Percentiles rank a stretch among this genome's conserved stretches.
Evolutionary conservation across 495 filamentous ascomycete genomes (phyloP).

Genomic region (Neurospora africana): DNA sequence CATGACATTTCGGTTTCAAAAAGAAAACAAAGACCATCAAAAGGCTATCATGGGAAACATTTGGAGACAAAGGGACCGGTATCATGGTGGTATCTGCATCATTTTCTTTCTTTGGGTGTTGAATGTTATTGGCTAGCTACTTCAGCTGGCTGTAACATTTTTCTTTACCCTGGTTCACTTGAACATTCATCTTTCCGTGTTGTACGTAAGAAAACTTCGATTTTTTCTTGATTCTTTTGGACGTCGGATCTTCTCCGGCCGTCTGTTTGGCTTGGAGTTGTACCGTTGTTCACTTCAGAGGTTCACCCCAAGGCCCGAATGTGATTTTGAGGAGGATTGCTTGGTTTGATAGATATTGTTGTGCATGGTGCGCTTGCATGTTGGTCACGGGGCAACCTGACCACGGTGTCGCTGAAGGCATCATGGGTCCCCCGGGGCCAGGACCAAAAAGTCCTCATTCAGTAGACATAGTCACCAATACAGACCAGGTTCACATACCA

Average conservation of each 20-base stretch:
- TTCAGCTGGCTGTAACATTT: background rate
- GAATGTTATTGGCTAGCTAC: background rate
- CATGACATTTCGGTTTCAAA: background rate
- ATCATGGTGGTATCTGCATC: background rate
- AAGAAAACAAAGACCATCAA: background rate
- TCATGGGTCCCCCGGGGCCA: background rate
- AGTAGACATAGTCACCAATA: background rate
- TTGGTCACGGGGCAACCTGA: background rate
- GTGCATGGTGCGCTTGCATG: background rate
- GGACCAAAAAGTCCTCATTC: background rate
- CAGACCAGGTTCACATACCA: background rate
- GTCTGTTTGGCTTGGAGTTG: background rate
- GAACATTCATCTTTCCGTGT: background rate
- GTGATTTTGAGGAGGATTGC: background rate
- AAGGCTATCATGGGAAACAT: background rate
- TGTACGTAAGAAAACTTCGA: background rate
- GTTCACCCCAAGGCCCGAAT: background rate
- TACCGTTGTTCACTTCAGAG: background rate
- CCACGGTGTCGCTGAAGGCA: background rate
- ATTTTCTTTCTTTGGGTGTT: background rate
- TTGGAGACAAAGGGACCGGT: background rate
- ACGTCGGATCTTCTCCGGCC: background rate
- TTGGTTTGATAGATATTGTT: background rate
- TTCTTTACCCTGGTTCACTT: background rate
- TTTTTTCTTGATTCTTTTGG: background rate